phyloP scores from a whole-genome alignment of 1,284 basidiomycete species.

The Ganoderma sinense region DNA sequence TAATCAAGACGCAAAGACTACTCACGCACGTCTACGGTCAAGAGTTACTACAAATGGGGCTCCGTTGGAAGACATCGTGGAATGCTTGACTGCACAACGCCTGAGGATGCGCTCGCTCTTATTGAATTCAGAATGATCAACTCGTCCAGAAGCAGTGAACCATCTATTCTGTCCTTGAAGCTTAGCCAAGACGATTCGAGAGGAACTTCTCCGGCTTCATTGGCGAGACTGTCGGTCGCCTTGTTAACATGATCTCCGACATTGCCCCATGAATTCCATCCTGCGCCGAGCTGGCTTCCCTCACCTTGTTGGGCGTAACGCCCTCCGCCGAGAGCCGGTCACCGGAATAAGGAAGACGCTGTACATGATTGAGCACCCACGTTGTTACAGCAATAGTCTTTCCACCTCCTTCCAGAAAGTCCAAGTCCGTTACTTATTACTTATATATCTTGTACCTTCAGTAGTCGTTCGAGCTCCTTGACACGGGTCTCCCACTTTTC shows the following conservation, averaged over 20 bases:
- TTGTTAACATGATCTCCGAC: background rate
- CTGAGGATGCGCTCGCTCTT: background rate
- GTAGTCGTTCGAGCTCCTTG: slow-evolving; percentile 60
- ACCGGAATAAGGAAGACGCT: background rate
- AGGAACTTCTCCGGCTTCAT: background rate
- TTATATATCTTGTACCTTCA: slow-evolving; percentile 43
- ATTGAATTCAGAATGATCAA: background rate
- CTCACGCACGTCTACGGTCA: background rate
- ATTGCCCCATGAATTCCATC: background rate
- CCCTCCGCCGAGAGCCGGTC: background rate
- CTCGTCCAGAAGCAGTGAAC: background rate
- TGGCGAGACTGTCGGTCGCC: background rate
- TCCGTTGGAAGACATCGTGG: background rate
- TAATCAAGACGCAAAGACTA: background rate
- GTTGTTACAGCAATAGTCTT: background rate
- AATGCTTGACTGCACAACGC: background rate
- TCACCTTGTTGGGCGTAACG: background rate
- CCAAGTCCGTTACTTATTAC: slow-evolving; percentile 5
- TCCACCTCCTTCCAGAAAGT: background rate
- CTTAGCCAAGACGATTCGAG: background rate
- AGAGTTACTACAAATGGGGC: background rate
- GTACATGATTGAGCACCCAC: background rate
- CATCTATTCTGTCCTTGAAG: background rate
- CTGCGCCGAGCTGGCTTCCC: background rate
- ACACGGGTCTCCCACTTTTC: slow-evolving; percentile 70